These are phyloP conservation scores for Phlyctochytrium arcticum DNA, from an alignment of 192 early-diverging fungal genomes.

Conservation along the genomic window DNA sequence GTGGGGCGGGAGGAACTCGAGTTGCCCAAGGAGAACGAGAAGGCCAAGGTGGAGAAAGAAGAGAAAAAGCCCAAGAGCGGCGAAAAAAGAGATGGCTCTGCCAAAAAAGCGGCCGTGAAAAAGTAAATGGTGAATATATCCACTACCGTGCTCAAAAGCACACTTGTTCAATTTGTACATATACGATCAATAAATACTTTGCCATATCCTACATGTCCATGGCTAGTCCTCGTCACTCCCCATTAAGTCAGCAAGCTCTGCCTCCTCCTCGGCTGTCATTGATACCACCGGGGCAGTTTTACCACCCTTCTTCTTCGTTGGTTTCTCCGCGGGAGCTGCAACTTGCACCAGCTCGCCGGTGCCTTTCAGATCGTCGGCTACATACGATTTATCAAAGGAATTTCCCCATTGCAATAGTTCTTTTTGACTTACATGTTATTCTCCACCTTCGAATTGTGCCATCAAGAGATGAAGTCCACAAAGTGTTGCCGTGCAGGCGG, in stretches of 20 bases:
- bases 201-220: background rate
- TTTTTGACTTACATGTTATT: conserved; percentile 34
- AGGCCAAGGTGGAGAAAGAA: background rate
- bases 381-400: background rate
- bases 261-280: conserved; percentile 88
- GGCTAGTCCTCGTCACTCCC: conserved; percentile 44
- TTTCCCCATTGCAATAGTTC: no score
- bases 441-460: conserved; percentile 81
- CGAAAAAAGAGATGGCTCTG: conserved; percentile 2
- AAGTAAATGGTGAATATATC: no score
- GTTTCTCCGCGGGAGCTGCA: background rate
- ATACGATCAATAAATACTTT: background rate
- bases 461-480: conserved; percentile 83
- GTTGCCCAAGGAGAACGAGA: no score
- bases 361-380: background rate
- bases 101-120: background rate
- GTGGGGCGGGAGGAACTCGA: no score
- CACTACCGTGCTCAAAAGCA: background rate
- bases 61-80: background rate
- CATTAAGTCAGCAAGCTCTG: conserved; percentile 84
- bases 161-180: background rate
- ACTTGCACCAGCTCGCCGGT: background rate
- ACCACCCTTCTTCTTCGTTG: no score
- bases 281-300: no score
- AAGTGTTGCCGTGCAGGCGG: conserved; percentile 47